A percentile compares a stretch with the other conserved stretches of the same genome.
Evolutionary conservation across 768 basidiomycete species (phyloP).

Genomic region (Mycena kentingensis): DNA sequence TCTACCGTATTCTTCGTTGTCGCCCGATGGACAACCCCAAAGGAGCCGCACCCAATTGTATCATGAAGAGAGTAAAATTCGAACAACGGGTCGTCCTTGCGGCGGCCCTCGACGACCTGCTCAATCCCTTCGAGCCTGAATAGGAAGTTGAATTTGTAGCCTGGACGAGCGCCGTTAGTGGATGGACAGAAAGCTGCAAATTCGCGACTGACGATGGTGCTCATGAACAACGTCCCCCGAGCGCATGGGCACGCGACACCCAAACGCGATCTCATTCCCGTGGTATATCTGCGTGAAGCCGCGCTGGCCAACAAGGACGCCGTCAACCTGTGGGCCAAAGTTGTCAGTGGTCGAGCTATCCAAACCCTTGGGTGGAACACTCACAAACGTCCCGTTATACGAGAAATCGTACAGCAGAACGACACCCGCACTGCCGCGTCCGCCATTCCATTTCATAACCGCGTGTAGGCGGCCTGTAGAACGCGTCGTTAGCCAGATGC

Average conservation of each 20-base stretch:
- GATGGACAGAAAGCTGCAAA: not conserved
- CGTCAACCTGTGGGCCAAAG: conserved; percentile 43
- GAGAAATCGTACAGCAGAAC: conserved; percentile 41
- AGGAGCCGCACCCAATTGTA: conserved; percentile 57
- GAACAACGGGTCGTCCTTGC: conserved; percentile 45
- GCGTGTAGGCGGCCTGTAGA: conserved; percentile 11
- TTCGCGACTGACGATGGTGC: conserved; percentile 50
- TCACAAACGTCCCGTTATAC: conserved; percentile 51
- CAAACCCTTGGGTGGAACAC: conserved; percentile 13
- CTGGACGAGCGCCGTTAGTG: not conserved
- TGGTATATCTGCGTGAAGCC: conserved; percentile 44
- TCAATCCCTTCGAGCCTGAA: not conserved
- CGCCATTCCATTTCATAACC: conserved; percentile 27
- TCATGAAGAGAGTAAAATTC: conserved; percentile 39
- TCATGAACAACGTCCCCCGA: conserved; percentile 29
- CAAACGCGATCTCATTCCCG: conserved; percentile 67
- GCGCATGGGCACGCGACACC: conserved; percentile 36
- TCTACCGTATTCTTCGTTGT: conserved; percentile 55
- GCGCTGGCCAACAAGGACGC: conserved; percentile 40
- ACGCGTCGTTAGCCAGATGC: not conserved
- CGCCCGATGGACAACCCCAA: conserved; percentile 67
- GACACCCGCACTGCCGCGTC: conserved; percentile 21
- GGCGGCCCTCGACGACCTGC: conserved; percentile 7
- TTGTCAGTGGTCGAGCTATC: not conserved
- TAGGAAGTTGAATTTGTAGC: conserved; percentile 15